These are phyloP conservation scores for Neofusicoccum laricinum DNA, from an alignment of 2,329 filamentous ascomycete genomes.

Conservation along the genomic window DNA sequence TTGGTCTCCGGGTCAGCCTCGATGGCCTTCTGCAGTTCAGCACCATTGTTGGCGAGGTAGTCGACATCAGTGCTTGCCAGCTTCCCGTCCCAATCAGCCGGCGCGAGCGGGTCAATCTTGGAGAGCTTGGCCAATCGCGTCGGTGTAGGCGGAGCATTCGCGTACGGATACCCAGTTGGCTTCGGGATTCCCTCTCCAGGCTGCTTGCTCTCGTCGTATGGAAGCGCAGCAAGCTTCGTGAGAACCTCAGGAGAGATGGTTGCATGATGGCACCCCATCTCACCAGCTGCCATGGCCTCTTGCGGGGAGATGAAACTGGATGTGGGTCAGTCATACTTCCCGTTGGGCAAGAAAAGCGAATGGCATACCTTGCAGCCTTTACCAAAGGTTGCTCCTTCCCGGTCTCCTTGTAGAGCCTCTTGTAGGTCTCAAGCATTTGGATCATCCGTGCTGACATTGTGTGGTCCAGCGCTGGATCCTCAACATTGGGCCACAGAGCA, in stretches of 20 bases:
- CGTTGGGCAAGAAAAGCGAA: not conserved
- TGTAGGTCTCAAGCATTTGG: slow-evolving; percentile 50
- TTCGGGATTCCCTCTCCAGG: slow-evolving; percentile 41
- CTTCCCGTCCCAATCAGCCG: slow-evolving; percentile 39
- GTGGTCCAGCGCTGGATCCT: slow-evolving; percentile 48
- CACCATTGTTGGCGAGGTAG: slow-evolving; percentile 47
- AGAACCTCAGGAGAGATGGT: slow-evolving; percentile 44
- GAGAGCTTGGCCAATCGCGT: slow-evolving; percentile 36
- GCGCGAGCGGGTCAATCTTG: slow-evolving; percentile 40
- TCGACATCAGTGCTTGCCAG: slow-evolving; percentile 42
- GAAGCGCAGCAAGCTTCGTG: slow-evolving; percentile 38
- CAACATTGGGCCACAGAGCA: slow-evolving; percentile 46
- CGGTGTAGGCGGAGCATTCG: slow-evolving; percentile 31
- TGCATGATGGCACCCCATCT: slow-evolving; percentile 47
- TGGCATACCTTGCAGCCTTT: slow-evolving; percentile 44
- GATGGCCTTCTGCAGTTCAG: slow-evolving; percentile 43
- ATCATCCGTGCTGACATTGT: slow-evolving; percentile 48
- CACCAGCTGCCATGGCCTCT: slow-evolving; percentile 47
- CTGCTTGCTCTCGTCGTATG: slow-evolving; percentile 37
- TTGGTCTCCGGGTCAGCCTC: slow-evolving; percentile 37
- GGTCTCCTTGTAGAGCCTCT: slow-evolving; percentile 45
- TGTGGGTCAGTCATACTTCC: not conserved
- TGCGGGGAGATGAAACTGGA: slow-evolving; percentile 42
- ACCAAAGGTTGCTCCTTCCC: slow-evolving; percentile 49
- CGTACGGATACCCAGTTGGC: slow-evolving; percentile 38